These are phyloP conservation scores for Colletotrichum tamarilloi DNA, from an alignment of 2,329 filamentous ascomycete genomes.

Conservation along the genomic window DNA sequence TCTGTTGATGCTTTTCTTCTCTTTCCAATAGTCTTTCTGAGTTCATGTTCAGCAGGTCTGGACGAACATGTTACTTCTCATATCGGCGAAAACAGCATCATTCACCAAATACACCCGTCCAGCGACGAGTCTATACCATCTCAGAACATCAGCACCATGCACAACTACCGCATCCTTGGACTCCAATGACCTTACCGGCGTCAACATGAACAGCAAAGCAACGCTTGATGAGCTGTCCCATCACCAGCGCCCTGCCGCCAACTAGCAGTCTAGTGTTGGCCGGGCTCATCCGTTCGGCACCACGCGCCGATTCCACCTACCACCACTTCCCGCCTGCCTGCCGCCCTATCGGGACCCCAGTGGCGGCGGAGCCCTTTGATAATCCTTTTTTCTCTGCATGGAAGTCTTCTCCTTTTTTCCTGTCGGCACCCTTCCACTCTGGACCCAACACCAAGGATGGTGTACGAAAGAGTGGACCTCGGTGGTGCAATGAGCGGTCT, in stretches of 20 bases:
- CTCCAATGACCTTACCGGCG: neutral
- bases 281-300: neutral
- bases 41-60: neutral
- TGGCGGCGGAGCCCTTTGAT: neutral
- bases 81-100: neutral
- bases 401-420: neutral
- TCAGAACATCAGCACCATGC: neutral
- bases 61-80: neutral
- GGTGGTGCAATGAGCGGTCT: conserved; percentile 20
- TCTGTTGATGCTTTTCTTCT: neutral
- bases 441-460: neutral
- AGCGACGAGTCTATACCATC: neutral
- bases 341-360: neutral
- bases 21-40: neutral
- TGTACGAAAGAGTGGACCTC: conserved; percentile 16
- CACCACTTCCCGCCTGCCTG: neutral
- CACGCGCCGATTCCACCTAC: neutral
- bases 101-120: neutral
- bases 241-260: neutral
- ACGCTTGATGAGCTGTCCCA: neutral
- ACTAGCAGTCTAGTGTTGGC: neutral
- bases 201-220: neutral
- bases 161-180: neutral
- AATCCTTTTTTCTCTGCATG: neutral
- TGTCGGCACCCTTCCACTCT: neutral